These are phyloP conservation scores for Mycena capillaripes DNA, from an alignment of 768 basidiomycete species.

Conservation along the genomic window DNA sequence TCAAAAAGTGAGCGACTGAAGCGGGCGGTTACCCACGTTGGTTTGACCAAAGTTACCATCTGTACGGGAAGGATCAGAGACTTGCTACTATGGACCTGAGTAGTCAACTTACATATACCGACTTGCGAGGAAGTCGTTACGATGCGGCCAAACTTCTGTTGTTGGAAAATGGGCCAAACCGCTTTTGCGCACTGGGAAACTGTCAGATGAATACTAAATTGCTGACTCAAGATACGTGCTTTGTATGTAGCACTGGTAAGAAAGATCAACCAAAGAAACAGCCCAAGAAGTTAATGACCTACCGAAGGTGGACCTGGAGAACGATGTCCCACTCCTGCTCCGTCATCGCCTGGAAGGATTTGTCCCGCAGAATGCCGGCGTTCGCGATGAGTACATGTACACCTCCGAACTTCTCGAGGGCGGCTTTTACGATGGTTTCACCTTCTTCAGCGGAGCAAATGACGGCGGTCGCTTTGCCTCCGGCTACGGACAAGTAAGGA, in stretches of 20 bases:
- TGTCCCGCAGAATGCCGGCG: slow-evolving; percentile 95
- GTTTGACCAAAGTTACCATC: slow-evolving; percentile 97
- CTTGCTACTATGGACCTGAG: neutral
- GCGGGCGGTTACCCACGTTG: slow-evolving; percentile 64
- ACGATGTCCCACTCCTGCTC: slow-evolving; percentile 97
- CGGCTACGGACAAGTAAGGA: slow-evolving; percentile 62
- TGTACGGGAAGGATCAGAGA: slow-evolving; percentile 44
- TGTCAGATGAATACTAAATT: neutral
- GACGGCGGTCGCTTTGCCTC: slow-evolving; percentile 89
- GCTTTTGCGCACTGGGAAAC: slow-evolving; percentile 88
- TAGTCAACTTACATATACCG: slow-evolving; percentile 81
- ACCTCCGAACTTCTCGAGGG: slow-evolving; percentile 87
- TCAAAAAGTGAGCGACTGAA: slow-evolving; percentile 14
- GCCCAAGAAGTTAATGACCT: slow-evolving; percentile 28
- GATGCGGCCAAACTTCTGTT: slow-evolving; percentile 96
- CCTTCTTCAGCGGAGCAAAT: slow-evolving; percentile 94
- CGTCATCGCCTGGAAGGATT: slow-evolving; percentile 90
- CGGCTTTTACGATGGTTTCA: slow-evolving; percentile 88
- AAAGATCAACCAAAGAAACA: neutral
- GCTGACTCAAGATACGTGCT: slow-evolving; percentile 54
- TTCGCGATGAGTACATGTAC: slow-evolving; percentile 94
- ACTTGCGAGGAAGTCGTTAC: slow-evolving; percentile 95
- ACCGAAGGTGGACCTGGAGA: slow-evolving; percentile 87
- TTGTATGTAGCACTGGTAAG: slow-evolving; percentile 86
- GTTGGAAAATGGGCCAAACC: slow-evolving; percentile 96